phyloP scores from a whole-genome alignment of 2,329 filamentous ascomycete species.

The Aspergillus transmontanensis region DNA sequence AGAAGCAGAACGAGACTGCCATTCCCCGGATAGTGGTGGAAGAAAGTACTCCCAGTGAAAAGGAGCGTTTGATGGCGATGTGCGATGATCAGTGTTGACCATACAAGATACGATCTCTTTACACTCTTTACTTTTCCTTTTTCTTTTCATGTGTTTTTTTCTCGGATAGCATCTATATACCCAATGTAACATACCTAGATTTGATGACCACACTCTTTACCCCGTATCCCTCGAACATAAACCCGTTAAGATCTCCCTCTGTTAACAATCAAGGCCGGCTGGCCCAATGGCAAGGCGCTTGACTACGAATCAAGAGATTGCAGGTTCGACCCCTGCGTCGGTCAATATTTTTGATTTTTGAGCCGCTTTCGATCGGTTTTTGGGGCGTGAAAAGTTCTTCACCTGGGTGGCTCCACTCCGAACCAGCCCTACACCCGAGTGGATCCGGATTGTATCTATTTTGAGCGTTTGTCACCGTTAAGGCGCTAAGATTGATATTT shows the following conservation, averaged over 20 bases:
- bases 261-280: neutral
- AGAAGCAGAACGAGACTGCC: neutral
- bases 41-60: constrained; percentile 17
- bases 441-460: no score
- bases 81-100: constrained; percentile 4
- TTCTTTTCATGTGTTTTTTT: constrained; percentile 5
- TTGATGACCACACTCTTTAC: neutral
- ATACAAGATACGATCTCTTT: neutral
- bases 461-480: no score
- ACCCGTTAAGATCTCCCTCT: rapidly evolving
- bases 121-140: constrained; percentile 1
- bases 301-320: constrained; percentile 57
- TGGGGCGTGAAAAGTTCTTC: neutral
- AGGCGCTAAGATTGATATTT: no score
- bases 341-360: constrained; percentile 28
- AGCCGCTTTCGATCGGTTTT: no score
- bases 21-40: constrained; percentile 10
- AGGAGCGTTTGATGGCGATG: constrained; percentile 12
- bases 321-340: constrained; percentile 50
- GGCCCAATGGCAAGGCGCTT: constrained; percentile 49
- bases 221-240: neutral
- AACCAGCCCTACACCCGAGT: neutral
- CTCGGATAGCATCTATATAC: constrained; percentile 3
- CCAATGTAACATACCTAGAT: constrained; percentile 12
- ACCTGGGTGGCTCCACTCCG: neutral